Evolutionary conservation across 306 rosid species (phyloP), one percentile per base, ranked within the genome.

Genomic region (Hippophae tibetana): DNA sequence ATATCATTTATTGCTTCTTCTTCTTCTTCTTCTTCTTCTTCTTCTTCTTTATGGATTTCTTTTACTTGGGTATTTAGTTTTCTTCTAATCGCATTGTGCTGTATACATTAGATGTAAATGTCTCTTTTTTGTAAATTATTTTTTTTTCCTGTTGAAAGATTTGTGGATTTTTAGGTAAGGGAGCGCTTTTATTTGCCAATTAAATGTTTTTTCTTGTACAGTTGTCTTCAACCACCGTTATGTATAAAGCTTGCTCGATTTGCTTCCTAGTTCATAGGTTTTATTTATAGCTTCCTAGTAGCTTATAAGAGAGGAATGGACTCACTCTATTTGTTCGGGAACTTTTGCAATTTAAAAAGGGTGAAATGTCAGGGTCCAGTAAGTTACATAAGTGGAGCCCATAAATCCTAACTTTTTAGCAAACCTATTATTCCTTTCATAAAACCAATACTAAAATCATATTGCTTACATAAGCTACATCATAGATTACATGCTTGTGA

Each of bases 241-340:
- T 65, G 11, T 65, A 13, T 1, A 46, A 11, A 31, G 61, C 43
- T 13, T 65, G 47, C 42, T 42, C 48, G n/a, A 6, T 60, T 60
- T 42, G 27, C 38, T 44, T 64, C 13, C 27, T 42, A 8, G 38
- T 31, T 31, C 38, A 2, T 4, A 31, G 3, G 38, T 31, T 31
- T 31, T 31, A 31, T 2, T 31, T 31, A 2, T 31, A 31, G 38
- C 38, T 31, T 31, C 5, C 38, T 31, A 31, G 3, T 31, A 31
- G 38, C 5, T 2, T 31, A 2, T 31, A 31, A 31, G 38, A 2
- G 38, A 31, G 38, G 38, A 31, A 31, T 31, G 38, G 38, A 1
- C 38, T 31, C 5, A 31, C 38, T 31, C 38, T 31, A 31, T 31
- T 31, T 31, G 38, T 31, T 31, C 5, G 38, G 38, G 38, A 31